Percentiles rank a stretch among this genome's conserved stretches.
Conservation (phyloP, 2,329 filamentous ascomycete genomes). For the Fusarium incarnatum region DNA sequence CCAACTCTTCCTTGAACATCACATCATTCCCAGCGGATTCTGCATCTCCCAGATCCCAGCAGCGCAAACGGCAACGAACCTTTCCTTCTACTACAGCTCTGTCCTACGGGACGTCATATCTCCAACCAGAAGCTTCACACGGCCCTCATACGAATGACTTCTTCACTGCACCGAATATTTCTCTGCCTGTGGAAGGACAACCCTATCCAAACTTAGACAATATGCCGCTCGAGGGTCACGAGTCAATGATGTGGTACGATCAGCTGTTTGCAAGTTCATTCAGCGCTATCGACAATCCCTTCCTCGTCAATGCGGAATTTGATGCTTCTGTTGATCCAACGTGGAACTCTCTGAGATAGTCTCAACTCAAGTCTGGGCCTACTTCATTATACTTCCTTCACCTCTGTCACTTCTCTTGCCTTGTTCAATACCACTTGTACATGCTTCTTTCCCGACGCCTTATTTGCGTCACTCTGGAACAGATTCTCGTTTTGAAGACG, state of each 20-base stretch:
- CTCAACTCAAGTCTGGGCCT: neutral
- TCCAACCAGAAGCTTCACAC: neutral
- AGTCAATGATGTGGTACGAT: slow-evolving; percentile 53
- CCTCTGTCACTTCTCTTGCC: slow-evolving; percentile 20
- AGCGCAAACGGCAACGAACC: slow-evolving; percentile 9
- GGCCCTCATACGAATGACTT: neutral
- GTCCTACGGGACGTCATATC: neutral
- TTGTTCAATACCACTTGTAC: slow-evolving; percentile 11
- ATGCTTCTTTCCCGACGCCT: slow-evolving; percentile 20
- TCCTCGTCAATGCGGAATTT: slow-evolving; percentile 50
- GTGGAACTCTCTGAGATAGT: slow-evolving; percentile 47
- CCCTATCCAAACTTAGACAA: slow-evolving; percentile 7
- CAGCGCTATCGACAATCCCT: slow-evolving; percentile 51
- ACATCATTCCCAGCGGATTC: neutral
- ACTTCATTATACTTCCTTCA: slow-evolving; percentile 22
- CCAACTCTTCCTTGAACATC: neutral
- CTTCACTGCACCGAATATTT: neutral
- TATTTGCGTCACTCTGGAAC: slow-evolving; percentile 2
- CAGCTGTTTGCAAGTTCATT: slow-evolving; percentile 52
- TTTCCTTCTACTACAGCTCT: neutral
- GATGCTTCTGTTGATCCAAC: slow-evolving; percentile 50
- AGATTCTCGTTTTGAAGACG: slow-evolving; percentile 34
- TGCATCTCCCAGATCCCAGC: neutral
- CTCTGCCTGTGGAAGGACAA: neutral
- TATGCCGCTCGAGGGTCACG: slow-evolving; percentile 47